Evolutionary conservation across 345 rosid genomes (phyloP).

Genomic region (Gossypium herbaceum): DNA sequence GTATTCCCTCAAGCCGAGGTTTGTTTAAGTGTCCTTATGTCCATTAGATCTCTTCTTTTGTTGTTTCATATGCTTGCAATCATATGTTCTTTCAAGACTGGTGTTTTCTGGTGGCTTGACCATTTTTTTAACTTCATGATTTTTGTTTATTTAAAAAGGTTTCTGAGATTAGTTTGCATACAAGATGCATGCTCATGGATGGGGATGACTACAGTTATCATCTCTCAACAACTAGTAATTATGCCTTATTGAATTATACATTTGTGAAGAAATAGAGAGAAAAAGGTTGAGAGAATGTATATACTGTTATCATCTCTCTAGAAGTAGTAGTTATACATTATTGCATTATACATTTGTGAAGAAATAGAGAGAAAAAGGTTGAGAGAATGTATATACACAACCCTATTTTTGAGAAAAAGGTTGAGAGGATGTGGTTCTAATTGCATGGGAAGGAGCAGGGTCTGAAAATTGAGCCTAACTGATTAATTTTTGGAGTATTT

Average conservation of each 20-base stretch:
- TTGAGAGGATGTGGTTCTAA: too few relatives aligned
- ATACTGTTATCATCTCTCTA: neutral
- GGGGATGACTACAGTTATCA: neutral
- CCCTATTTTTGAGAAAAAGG: too few relatives aligned
- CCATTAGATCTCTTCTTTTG: neutral
- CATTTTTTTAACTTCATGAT: neutral
- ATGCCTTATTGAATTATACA: neutral
- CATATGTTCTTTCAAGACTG: conserved; percentile 4
- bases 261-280: too few relatives aligned
- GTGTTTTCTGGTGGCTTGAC: neutral
- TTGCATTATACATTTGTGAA: too few relatives aligned
- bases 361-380: too few relatives aligned
- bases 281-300: too few relatives aligned
- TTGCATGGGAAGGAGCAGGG: too few relatives aligned
- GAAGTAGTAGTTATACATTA: neutral
- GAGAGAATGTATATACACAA: too few relatives aligned
- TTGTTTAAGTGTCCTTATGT: conserved; percentile 19
- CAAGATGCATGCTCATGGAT: neutral
- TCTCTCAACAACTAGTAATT: neutral
- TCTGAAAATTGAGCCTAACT: too few relatives aligned
- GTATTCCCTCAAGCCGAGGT: conserved; percentile 92
- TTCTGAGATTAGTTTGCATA: neutral
- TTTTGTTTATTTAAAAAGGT: neutral
- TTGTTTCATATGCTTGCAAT: neutral
- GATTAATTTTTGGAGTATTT: too few relatives aligned